Base-by-base conservation (phyloP, 768 basidiomycete genomes). In the Calocera cornea region DNA sequence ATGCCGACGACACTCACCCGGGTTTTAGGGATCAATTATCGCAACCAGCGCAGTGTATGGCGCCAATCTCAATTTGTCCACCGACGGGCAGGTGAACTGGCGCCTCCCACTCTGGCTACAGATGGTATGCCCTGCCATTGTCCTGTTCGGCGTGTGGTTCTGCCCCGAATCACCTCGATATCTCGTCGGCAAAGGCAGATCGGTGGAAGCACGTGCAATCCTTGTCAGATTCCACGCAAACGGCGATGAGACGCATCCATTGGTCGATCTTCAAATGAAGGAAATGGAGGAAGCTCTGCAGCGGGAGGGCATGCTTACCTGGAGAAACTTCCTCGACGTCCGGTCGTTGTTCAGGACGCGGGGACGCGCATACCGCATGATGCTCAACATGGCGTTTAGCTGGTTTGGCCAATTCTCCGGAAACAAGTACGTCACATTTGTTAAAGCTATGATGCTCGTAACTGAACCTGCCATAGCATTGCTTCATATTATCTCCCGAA, bases 181-280 rank as follows among this genome's bases (percentile, higher is more conserved):
- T 27, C 19, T 87, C 1, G 77, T 87, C 38, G 81, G 83, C 1
- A 82, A 81, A 63, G 84, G 85, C 31, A 80, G 84, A 16, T 74
- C 74, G 0, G 78, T 78, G 0, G 83, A 85, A 68, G 84, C 84
- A 0, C 73, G 75, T 63, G 75, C 72, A 0, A 78, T 83, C 49
- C 77, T 86, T 24, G 79, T 75, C 19, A 84, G 82, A 67, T 86
- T 85, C 65, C 86, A 86, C 69, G 85, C 83, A 0, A 85, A 86
- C 66, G 84, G 85, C 1, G 47, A 65, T 47, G 34, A 41, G 31
- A 60, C 11, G 2, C 54, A 60, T 22, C 54, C 54, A 10, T 22
- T 60, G 11, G 54, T 60, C 2, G 27, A 2, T 2, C 54, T 60
- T 2, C 54, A 60, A 22, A 60, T 60, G 54, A 16, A 27, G 31